Evolutionary conservation across 805 yeast genomes (phyloP).

Genomic region (Hanseniaspora meyeri): DNA sequence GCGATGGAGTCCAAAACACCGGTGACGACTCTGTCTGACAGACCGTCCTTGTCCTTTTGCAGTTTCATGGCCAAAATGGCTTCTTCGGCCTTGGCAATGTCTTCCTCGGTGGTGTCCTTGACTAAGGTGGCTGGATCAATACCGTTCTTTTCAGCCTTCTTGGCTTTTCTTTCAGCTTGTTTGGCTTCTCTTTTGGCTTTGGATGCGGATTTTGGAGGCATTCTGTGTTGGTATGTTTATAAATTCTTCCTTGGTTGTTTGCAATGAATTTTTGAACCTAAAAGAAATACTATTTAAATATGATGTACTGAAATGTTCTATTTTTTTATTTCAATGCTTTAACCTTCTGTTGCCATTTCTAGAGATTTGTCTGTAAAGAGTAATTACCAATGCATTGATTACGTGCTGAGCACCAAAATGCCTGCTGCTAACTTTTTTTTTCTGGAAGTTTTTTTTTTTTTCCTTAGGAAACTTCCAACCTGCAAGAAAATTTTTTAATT

Average conservation of each 20-base stretch:
- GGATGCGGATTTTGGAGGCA: conserved; percentile 62
- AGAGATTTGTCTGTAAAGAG: no score
- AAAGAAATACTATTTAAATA: no score
- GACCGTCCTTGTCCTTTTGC: conserved; percentile 86
- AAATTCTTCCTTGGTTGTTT: neutral
- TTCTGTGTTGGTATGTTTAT: conserved; percentile 5
- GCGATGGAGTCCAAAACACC: conserved; percentile 85
- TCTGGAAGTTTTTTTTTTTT: no score
- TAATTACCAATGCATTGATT: no score
- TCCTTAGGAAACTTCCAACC: no score
- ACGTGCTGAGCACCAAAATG: no score
- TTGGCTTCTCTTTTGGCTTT: conserved; percentile 94
- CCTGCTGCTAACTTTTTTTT: no score
- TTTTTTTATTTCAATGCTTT: no score
- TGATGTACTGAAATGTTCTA: no score
- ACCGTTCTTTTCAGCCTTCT: conserved; percentile 68
- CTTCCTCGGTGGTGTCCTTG: conserved; percentile 33
- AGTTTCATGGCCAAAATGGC: conserved; percentile 76
- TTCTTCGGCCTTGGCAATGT: conserved; percentile 51
- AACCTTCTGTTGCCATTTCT: no score
- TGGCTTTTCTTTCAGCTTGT: conserved; percentile 96
- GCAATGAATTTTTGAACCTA: neutral
- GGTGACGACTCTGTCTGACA: conserved; percentile 93
- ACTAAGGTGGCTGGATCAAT: conserved; percentile 43
- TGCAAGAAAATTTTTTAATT: no score